Evolutionary conservation across 257 asterid species (phyloP).

Genomic region (Galeopsis tetrahit): DNA sequence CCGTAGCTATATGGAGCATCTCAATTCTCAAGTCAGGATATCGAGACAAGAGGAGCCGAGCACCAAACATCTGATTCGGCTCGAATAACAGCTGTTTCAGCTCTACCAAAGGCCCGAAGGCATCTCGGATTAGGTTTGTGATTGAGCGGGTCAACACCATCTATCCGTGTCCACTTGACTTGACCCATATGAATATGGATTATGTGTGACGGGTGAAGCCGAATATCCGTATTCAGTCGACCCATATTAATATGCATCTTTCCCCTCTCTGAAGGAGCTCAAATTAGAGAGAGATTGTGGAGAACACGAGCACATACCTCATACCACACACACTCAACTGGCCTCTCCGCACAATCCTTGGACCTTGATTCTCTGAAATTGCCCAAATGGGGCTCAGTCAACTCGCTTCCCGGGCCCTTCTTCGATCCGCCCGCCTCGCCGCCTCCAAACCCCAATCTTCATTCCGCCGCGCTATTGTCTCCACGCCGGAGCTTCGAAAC

Average conservation of each 20-base stretch:
- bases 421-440: slow-evolving; percentile 59
- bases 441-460: slow-evolving; percentile 35
- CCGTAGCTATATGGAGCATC: too few species aligned
- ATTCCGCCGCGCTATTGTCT: slow-evolving; percentile 70
- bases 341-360: slow-evolving; percentile 26
- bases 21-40: too few species aligned
- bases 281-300: slow-evolving; percentile 31
- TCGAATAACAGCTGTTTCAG: too few species aligned
- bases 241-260: slow-evolving; percentile 24
- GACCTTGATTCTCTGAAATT: slow-evolving; percentile 16
- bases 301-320: slow-evolving; percentile 33
- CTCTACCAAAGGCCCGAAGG: too few species aligned
- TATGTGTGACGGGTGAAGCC: slow-evolving; percentile 9
- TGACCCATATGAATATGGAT: not conserved
- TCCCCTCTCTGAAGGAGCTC: not conserved
- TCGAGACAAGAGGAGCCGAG: too few species aligned
- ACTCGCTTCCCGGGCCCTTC: slow-evolving; percentile 70
- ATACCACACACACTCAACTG: slow-evolving; percentile 18
- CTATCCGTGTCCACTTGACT: not conserved
- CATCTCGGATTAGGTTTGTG: not conserved
- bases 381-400: slow-evolving; percentile 66
- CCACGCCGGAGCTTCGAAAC: slow-evolving; percentile 82
- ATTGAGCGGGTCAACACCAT: not conserved
- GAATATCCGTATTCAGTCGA: slow-evolving; percentile 12
- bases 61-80: too few species aligned